Conservation (phyloP, 805 yeast species). For the Zygoascus biomembranicola region DNA sequence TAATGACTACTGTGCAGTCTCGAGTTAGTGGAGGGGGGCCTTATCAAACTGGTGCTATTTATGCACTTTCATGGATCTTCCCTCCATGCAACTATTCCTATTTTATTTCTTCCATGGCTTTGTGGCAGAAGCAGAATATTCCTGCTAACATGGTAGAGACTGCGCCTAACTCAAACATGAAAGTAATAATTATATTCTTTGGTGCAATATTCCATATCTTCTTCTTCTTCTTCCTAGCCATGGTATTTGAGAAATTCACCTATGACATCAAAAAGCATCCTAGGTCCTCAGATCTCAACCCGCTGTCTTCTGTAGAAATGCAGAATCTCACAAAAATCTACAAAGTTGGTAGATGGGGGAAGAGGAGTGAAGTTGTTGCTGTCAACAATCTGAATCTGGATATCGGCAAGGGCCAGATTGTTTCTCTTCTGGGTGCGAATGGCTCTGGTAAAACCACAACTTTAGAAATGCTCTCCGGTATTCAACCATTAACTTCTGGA, state of each 20-base stretch:
- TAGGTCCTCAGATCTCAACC: constrained; percentile 4
- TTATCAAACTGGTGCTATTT: constrained; percentile 20
- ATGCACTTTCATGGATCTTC: constrained; percentile 25
- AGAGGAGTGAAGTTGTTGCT: constrained; percentile 20
- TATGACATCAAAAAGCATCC: constrained; percentile 20
- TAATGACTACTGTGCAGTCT: constrained; percentile 26
- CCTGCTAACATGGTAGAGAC: constrained; percentile 19
- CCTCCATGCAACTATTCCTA: constrained; percentile 31
- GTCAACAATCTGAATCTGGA: constrained; percentile 23
- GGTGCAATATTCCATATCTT: constrained; percentile 28
- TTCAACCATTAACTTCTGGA: constrained; percentile 24
- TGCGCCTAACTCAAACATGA: constrained; percentile 23
- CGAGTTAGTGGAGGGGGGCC: constrained; percentile 18
- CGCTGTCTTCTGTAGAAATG: constrained; percentile 17
- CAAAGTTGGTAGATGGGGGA: constrained; percentile 5
- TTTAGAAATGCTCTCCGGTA: constrained; percentile 30
- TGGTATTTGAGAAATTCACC: constrained; percentile 19
- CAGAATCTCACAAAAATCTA: constrained; percentile 21
- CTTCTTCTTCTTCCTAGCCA: constrained; percentile 21
- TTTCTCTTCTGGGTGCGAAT: constrained; percentile 30
- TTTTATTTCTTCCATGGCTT: constrained; percentile 25
- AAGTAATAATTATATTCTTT: constrained; percentile 22
- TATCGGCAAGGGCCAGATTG: constrained; percentile 26
- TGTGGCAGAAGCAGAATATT: constrained; percentile 22
- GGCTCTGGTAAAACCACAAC: constrained; percentile 34